phyloP scores from a whole-genome alignment of 805 yeast species.

The Metschnikowia borealis region DNA sequence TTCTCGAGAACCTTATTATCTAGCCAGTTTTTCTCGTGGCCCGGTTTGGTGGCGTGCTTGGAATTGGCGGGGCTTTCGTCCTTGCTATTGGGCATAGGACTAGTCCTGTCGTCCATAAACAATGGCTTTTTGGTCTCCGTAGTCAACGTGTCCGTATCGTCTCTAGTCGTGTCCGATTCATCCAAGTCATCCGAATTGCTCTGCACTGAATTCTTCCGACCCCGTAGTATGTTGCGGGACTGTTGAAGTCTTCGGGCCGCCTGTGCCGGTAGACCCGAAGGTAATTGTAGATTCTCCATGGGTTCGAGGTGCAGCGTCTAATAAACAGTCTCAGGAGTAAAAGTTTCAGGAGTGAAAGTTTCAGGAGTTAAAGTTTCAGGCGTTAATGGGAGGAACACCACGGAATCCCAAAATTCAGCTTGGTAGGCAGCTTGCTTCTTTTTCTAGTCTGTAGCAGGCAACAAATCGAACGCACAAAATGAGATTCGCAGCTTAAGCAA shows the following conservation, averaged over 20 bases:
- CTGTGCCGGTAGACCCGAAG: conserved; percentile 1
- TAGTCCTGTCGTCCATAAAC: background rate
- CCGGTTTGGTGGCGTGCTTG: background rate
- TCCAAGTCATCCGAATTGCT: background rate
- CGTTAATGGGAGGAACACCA: too few species aligned
- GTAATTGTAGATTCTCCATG: background rate
- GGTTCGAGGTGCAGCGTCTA: background rate
- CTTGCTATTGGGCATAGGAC: background rate
- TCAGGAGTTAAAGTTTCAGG: too few species aligned
- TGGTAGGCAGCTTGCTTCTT: background rate
- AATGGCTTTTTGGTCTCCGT: background rate
- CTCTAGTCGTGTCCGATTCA: background rate
- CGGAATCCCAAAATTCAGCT: background rate
- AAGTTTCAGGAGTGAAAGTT: background rate
- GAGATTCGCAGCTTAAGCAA: conserved; percentile 4
- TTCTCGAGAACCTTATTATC: conserved; percentile 10
- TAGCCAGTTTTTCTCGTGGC: conserved; percentile 2
- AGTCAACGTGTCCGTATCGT: background rate
- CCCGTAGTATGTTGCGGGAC: background rate
- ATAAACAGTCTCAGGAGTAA: background rate
- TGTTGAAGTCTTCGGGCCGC: background rate
- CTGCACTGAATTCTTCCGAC: background rate
- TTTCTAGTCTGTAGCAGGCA: background rate
- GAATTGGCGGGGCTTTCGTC: background rate
- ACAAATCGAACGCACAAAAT: background rate